Conservation (phyloP, 306 rosid species). For the Corylus avellana region DNA sequence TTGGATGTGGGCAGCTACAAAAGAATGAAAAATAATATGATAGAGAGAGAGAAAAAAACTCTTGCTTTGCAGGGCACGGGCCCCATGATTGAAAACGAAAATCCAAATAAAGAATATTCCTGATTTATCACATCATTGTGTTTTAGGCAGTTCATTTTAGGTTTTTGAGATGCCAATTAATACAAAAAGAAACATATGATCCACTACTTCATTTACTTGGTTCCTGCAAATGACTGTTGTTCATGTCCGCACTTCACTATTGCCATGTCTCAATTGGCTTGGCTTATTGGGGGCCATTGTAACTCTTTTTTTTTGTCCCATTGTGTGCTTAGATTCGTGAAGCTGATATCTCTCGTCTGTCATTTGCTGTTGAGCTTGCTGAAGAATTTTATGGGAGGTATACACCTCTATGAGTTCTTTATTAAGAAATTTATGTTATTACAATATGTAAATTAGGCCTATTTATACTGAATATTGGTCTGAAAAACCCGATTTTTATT, state of each 20-base stretch:
- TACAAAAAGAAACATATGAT: background rate
- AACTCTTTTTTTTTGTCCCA: constrained; percentile 17
- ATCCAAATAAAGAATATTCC: background rate
- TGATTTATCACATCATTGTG: background rate
- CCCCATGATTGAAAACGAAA: background rate
- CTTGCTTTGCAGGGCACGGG: background rate
- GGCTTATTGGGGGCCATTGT: background rate
- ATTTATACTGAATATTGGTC: background rate
- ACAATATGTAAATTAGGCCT: background rate
- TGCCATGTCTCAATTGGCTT: constrained; percentile 6
- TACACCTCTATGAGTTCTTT: constrained; percentile 25
- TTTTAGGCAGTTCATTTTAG: background rate
- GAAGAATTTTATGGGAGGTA: constrained; percentile 99
- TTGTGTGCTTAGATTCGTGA: constrained; percentile 76
- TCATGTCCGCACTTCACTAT: background rate
- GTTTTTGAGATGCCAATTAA: background rate
- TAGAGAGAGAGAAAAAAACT: background rate
- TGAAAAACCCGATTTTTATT: constrained; percentile 4
- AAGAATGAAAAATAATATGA: background rate
- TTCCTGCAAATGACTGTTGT: background rate
- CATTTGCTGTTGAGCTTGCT: constrained; percentile 99
- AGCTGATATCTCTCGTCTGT: constrained; percentile 93
- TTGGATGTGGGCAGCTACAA: background rate
- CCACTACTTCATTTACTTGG: background rate
- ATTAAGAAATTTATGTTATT: constrained; percentile 4